phyloP scores from a whole-genome alignment of 1,139 yeast species.

The Candida tetrigidarum region DNA sequence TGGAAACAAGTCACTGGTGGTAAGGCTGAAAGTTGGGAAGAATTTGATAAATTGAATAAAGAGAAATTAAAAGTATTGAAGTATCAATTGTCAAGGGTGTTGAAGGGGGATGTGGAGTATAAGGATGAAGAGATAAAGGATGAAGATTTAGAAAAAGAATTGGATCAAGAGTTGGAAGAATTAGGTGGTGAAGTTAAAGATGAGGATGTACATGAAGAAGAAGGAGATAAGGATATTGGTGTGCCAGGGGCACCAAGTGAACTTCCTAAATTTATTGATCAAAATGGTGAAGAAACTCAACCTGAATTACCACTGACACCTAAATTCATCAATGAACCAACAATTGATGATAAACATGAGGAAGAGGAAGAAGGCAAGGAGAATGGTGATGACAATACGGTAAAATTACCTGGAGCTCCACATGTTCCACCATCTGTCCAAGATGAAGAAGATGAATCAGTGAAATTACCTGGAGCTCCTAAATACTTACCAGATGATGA shows the following conservation, averaged over 20 bases:
- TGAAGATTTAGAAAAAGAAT: conserved; percentile 32
- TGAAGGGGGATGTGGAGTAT: conserved; percentile 41
- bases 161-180: conserved; percentile 30
- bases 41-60: conserved; percentile 32
- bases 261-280: conserved; percentile 22
- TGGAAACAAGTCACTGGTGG: conserved; percentile 38
- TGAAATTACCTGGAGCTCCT: conserved; percentile 49
- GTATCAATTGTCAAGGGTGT: conserved; percentile 41
- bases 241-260: conserved; percentile 19
- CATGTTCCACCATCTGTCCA: conserved; percentile 35
- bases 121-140: conserved; percentile 30
- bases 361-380: conserved; percentile 7
- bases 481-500: conserved; percentile 48
- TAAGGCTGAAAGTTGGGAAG: conserved; percentile 28
- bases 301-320: conserved; percentile 18
- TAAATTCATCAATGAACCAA: conserved; percentile 15
- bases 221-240: conserved; percentile 8
- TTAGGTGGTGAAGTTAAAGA: conserved; percentile 10
- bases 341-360: conserved; percentile 5
- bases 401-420: conserved; percentile 36
- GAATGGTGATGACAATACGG: conserved; percentile 2
- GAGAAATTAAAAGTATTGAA: conserved; percentile 44
- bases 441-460: conserved; percentile 21
- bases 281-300: conserved; percentile 9
- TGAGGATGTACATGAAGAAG: conserved; percentile 10